phyloP scores from a whole-genome alignment of 2,329 filamentous ascomycete genomes.

The Decorospora gaudefroyi region DNA sequence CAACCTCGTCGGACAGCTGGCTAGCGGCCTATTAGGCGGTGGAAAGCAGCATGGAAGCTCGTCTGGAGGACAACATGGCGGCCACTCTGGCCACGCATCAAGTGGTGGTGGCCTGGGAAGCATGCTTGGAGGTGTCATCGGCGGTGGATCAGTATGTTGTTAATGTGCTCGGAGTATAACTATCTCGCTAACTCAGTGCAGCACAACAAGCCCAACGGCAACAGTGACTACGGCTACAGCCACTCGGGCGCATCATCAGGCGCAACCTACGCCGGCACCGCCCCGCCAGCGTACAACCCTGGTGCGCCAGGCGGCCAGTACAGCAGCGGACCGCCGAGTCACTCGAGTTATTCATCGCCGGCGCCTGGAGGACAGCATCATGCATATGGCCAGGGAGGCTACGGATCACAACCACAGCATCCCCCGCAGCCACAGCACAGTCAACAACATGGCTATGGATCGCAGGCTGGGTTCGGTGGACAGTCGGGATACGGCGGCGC shows the following conservation, averaged over 20 bases:
- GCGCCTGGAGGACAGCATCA: constrained; percentile 27
- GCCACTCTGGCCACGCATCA: constrained; percentile 49
- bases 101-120: constrained; percentile 30
- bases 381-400: constrained; percentile 17
- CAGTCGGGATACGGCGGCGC: constrained; percentile 26
- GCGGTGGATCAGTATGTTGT: constrained; percentile 43
- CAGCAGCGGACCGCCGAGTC: constrained; percentile 27
- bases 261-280: constrained; percentile 64
- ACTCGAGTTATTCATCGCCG: constrained; percentile 26
- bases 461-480: constrained; percentile 32
- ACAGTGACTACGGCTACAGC: constrained; percentile 61
- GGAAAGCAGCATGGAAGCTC: constrained; percentile 52
- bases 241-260: constrained; percentile 54
- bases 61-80: constrained; percentile 44
- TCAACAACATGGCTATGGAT: constrained; percentile 22
- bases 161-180: background rate
- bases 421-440: constrained; percentile 14
- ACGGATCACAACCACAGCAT: constrained; percentile 17
- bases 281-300: constrained; percentile 65
- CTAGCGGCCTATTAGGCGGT: constrained; percentile 52
- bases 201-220: constrained; percentile 44
- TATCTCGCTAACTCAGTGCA: constrained; percentile 16
- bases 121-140: constrained; percentile 43
- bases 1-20: constrained; percentile 59
- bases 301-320: constrained; percentile 31